Base-by-base conservation (phyloP, 2,329 filamentous ascomycete genomes). In the Aspergillus niger region DNA sequence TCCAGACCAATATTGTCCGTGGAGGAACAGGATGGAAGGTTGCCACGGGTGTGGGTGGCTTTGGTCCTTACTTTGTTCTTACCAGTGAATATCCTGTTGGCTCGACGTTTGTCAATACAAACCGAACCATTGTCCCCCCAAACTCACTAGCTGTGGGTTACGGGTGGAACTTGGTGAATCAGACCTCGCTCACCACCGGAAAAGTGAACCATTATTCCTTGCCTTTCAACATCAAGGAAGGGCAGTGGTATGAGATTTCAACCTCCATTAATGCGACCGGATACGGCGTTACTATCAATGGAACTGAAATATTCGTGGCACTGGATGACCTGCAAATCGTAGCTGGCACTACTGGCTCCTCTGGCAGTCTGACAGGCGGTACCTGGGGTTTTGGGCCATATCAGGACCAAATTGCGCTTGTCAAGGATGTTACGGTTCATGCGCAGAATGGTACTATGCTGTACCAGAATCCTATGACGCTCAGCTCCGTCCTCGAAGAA, bases 321-420 rank as follows among this genome's bases (percentile, higher is more conserved):
- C 8, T 57, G 8, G 8, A 36, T 13, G 22, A 17, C 36, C 44
- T 57, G 5, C 55, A 57, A 22, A 32, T 49, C 3, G 43, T 49
- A 8, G 28, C 55, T 13, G 55, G 15, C 8, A 11, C 15, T 26
- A 47, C 47, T 32, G 43, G 43, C 2, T n/a, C n/a, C 6, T 57
- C 55, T 5, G 43, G 51, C 32, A 54, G 51, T 30, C 43, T 50
- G 30, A 57, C 41, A 44, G 44, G 41, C 30, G 55, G 55, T 15
- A 57, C 55, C 22, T 57, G 55, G 55, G 53, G 58, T 1, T 65
- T 67, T 48, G 64, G 65, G 15, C 59, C 64, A 1, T 67, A 66
- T n/a, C 64, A 65, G 24, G 65, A 67, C 50, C 65, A 67, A 20
- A 36, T 55, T 8, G 63, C 65, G 2, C 58, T 60, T 44, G 58